Percentiles rank a stretch among this genome's conserved stretches.
phyloP scores from a whole-genome alignment of 495 filamentous ascomycete species.

The Talaromyces thailandensis region DNA sequence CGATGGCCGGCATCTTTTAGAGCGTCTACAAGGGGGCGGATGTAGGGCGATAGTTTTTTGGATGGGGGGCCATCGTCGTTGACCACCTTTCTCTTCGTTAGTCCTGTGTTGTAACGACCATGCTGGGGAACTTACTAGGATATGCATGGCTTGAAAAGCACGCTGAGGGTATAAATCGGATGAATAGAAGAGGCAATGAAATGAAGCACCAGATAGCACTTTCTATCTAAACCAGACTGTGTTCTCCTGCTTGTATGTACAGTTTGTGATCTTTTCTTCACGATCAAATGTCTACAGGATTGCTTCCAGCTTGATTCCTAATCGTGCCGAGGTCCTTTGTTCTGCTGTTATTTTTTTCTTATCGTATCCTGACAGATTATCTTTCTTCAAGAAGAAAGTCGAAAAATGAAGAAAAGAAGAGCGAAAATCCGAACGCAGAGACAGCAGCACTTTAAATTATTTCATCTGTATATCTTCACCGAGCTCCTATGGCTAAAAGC shows the following conservation, averaged over 20 bases:
- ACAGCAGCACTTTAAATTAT: background rate
- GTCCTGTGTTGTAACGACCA: constrained; percentile 6
- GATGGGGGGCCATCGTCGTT: constrained; percentile 97
- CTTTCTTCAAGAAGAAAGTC: background rate
- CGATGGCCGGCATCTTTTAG: constrained; percentile 71
- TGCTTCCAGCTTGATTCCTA: background rate
- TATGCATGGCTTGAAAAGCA: constrained; percentile 26
- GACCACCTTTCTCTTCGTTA: constrained; percentile 38
- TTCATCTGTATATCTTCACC: background rate
- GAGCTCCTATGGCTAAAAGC: background rate
- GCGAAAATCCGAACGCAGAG: background rate
- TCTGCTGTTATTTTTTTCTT: background rate
- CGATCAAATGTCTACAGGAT: constrained; percentile 1
- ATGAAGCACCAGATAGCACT: background rate
- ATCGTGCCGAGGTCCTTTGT: background rate
- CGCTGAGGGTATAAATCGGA: background rate
- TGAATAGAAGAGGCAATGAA: background rate
- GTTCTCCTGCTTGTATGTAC: background rate
- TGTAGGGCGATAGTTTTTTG: constrained; percentile 76
- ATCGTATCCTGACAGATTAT: background rate
- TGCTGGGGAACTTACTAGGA: constrained; percentile 29
- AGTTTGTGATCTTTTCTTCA: background rate
- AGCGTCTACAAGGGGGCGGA: constrained; percentile 69
- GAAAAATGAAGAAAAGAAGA: background rate
- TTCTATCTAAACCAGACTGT: background rate